Base-by-base conservation (phyloP, 306 rosid genomes). In the Quercus bicolor region DNA sequence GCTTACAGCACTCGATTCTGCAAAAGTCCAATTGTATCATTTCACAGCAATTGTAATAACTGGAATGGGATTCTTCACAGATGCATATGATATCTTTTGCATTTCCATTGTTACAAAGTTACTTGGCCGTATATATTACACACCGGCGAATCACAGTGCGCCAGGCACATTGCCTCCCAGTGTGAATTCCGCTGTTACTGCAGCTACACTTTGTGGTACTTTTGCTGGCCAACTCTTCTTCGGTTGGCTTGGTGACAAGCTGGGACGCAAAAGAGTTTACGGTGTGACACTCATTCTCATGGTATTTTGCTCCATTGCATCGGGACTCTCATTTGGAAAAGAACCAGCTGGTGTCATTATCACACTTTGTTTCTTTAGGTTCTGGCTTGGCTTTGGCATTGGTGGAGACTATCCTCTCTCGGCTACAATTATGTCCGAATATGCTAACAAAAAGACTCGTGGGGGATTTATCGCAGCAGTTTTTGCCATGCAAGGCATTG, bases 101-200 rank as follows among this genome's bases (percentile, higher is more conserved):
- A 74, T 79, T 8, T 57, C 78, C 16, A 28, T 65, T 1, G 78
- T 79, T 2, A 52, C 83, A 1, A 73, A 64, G 31, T 65, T 79
- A 62, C 48, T 79, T 4, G 83, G 83, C 40, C 83, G 83, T 1
- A 16, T 79, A 20, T 86, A 86, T 81, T 86, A 86, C 87, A 80
- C 83, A 14, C 1, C 2, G 11, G 45, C 45, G 45, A 59, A 40
- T 40, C 12, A 0, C 12, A 40, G 12, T 40, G 12, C 3, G 12
- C 82, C 82, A 5, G 82, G 82, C 3, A 18, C 76, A 1, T 65
- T 78, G 5, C 82, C 81, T 12, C 72, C 71, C 72, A n/a, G 29
- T 21, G n/a, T 70, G 82, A 56, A 40, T 8, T 40, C 45, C 19
- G 62, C 72, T 15, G 82, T 78, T 26, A 78, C 59, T 19, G 77